Evolutionary conservation across 2,329 filamentous ascomycete genomes (phyloP).

Genomic region (Beauveria sp.): DNA sequence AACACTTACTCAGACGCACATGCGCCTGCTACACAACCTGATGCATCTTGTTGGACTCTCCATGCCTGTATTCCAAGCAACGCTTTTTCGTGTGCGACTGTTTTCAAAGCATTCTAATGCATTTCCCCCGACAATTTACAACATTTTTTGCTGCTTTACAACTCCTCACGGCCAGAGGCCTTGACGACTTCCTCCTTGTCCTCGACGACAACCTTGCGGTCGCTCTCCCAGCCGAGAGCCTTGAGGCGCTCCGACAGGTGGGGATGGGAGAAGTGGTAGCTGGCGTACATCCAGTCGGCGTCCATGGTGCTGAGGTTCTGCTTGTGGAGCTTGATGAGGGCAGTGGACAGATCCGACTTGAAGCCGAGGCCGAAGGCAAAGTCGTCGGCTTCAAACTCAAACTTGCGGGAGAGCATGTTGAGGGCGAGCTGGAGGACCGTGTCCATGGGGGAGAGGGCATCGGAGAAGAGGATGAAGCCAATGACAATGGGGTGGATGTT

Average conservation of each 20-base stretch:
- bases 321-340: conserved; percentile 93
- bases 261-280: conserved; percentile 97
- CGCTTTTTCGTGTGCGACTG: not conserved
- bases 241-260: conserved; percentile 89
- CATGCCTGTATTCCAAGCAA: not conserved
- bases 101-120: not conserved
- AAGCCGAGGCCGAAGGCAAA: conserved; percentile 85
- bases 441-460: conserved; percentile 90
- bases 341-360: conserved; percentile 71
- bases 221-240: conserved; percentile 79
- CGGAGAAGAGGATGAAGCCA: conserved; percentile 94
- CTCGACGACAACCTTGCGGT: conserved; percentile 32
- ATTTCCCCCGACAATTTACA: not conserved
- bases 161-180: conserved; percentile 65
- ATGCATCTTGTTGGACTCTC: not conserved
- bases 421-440: conserved; percentile 89
- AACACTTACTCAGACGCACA: too few species aligned
- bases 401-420: conserved; percentile 90
- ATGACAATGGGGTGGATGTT: conserved; percentile 84
- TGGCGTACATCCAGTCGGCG: conserved; percentile 96
- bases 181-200: conserved; percentile 48
- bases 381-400: conserved; percentile 91
- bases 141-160: conserved; percentile 36
- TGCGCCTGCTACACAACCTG: too few species aligned
- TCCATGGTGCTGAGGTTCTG: conserved; percentile 99